Evolutionary conservation across 305 asterid genomes (phyloP), one percentile per base, ranked within the genome.

Genomic region (Rubia balearica): DNA sequence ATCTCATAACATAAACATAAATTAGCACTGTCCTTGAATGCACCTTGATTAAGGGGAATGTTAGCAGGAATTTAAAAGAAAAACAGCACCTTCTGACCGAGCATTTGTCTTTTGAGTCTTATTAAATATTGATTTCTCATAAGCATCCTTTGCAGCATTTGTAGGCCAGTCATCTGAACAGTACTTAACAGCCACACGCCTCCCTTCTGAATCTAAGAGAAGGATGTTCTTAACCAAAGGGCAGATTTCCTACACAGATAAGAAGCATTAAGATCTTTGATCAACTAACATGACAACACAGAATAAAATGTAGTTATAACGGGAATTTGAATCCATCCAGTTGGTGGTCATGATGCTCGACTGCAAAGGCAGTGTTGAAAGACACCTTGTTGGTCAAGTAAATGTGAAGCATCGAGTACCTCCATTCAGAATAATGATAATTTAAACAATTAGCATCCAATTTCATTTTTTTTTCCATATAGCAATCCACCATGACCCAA

Each of bases 91-190:
- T 89, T 93, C 98, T 0, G 82, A 72, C 19, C 96, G 94, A 65
- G 97, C 97, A 93, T 89, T 91, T 2, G 89, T 88, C 84, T 89
- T 93, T 72, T 86, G 97, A 67, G 97, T 88, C 83, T 91, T 91
- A 1, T 92, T 80, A 63, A 91, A 94, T 71, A 94, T 27, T 24
- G 89, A 85, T 51, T 88, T 90, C 82, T 94, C 99, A 46, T 84
- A 94, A 49, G 99, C 96, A 59, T 87, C 72, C 79, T 86, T 94
- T 13, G 99, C 86, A 61, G 72, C 62, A 79, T 91, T 88, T 7
- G 93, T 89, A 8, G 91, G 95, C 96, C 97, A 93, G 12, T 93
- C 98, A 79, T 91, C 96, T 6, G 87, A 76, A 71, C 87, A 93
- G 59, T 93, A 93, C 87, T 88, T 91, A 65, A 91, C 96, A 3